Percentiles rank a stretch among this genome's conserved stretches.
phyloP scores from a whole-genome alignment of 2,329 filamentous ascomycete genomes.

The Pseudocercospora fijiensis region DNA sequence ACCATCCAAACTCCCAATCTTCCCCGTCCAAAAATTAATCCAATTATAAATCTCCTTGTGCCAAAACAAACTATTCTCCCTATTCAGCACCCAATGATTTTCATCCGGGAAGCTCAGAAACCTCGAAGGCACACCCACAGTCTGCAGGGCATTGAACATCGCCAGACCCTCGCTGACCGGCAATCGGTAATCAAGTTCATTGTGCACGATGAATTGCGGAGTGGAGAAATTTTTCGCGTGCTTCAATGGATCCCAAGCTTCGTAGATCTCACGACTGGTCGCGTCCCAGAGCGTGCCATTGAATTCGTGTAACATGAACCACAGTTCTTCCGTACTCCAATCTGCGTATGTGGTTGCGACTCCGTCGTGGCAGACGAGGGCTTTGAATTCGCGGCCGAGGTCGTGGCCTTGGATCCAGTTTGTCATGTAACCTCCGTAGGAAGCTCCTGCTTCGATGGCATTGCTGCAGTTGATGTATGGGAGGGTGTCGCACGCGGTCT shows the following conservation, averaged over 20 bases:
- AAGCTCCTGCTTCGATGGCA: conserved; percentile 30
- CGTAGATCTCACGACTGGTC: conserved; percentile 19
- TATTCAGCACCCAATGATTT: conserved; percentile 26
- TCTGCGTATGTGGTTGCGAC: conserved; percentile 50
- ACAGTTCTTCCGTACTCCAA: conserved; percentile 52
- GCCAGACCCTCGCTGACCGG: conserved; percentile 28
- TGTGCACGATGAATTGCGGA: conserved; percentile 29
- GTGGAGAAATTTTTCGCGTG: conserved; percentile 29
- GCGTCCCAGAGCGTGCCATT: conserved; percentile 51
- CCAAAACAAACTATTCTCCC: conserved; percentile 29
- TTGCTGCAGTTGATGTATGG: conserved; percentile 31
- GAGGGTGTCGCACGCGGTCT: conserved; percentile 25
- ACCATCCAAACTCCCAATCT: conserved; percentile 23
- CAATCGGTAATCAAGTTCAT: conserved; percentile 27
- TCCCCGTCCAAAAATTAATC: conserved; percentile 30
- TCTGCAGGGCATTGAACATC: conserved; percentile 30
- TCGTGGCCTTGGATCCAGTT: conserved; percentile 74
- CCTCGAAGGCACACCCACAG: conserved; percentile 24
- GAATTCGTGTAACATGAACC: conserved; percentile 54
- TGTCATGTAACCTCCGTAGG: conserved; percentile 43
- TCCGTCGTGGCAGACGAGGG: conserved; percentile 84
- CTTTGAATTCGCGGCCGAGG: conserved; percentile 80
- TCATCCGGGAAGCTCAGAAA: conserved; percentile 29
- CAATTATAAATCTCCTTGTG: conserved; percentile 29
- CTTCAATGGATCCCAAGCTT: conserved; percentile 25